A percentile compares a stretch with the other conserved stretches of the same genome.
phyloP scores from a whole-genome alignment of 2,329 filamentous ascomycete species.

The Helminthosporium solani region DNA sequence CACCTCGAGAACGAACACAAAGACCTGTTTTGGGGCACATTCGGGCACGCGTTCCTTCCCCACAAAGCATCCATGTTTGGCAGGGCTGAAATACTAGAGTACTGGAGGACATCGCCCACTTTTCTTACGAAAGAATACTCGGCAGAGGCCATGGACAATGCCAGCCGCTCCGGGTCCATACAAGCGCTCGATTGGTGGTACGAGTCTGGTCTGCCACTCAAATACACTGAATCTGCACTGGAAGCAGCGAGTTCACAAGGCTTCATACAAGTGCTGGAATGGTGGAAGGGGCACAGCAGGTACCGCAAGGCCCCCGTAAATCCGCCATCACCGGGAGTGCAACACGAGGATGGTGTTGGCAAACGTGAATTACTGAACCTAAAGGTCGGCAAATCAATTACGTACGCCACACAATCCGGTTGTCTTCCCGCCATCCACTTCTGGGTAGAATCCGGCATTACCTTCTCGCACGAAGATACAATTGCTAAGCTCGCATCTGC shows the following conservation, averaged over 20 bases:
- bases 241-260: constrained; percentile 85
- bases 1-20: constrained; percentile 67
- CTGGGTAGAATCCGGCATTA: constrained; percentile 83
- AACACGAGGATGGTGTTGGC: constrained; percentile 14
- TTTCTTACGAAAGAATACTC: constrained; percentile 87
- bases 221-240: constrained; percentile 83
- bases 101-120: constrained; percentile 82
- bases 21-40: constrained; percentile 83
- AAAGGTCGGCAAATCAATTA: constrained; percentile 80
- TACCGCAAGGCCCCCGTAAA: constrained; percentile 36
- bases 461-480: constrained; percentile 75
- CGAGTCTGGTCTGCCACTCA: constrained; percentile 72
- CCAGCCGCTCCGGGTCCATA: constrained; percentile 81
- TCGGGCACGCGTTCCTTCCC: constrained; percentile 76
- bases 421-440: constrained; percentile 76
- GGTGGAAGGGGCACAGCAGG: constrained; percentile 78
- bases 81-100: constrained; percentile 79
- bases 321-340: constrained; percentile 13
- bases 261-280: constrained; percentile 82
- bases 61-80: constrained; percentile 90
- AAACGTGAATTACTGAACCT: constrained; percentile 51
- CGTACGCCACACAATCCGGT: constrained; percentile 81
- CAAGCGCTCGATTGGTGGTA: constrained; percentile 92
- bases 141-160: constrained; percentile 80
- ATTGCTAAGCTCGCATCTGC: constrained; percentile 82